Conservation (phyloP, 352 stramenopile species). For the Phytophthora tubulina region DNA sequence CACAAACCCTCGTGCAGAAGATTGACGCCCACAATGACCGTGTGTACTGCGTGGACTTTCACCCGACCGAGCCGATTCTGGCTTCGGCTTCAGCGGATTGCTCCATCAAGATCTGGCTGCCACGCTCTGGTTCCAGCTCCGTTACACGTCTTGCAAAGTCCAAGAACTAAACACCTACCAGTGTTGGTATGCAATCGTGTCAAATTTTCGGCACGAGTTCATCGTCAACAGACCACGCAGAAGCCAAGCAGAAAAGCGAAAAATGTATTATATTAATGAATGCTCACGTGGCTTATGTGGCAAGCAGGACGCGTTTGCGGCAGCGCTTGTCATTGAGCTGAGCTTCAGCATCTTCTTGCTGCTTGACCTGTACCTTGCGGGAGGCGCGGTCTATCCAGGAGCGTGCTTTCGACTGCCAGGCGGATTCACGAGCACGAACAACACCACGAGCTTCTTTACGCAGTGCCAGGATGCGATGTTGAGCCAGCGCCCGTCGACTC, state of each 20-base stretch:
- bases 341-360: conserved; percentile 89
- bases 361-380: conserved; percentile 92
- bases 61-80: conserved; percentile 86
- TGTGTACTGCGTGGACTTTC: conserved; percentile 92
- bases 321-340: conserved; percentile 79
- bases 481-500: conserved; percentile 72
- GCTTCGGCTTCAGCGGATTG: conserved; percentile 87
- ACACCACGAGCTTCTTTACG: conserved; percentile 83
- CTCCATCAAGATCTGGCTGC: conserved; percentile 90
- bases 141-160: conserved; percentile 63
- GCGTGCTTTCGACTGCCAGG: conserved; percentile 81
- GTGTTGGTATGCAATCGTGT: background rate
- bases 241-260: conserved; percentile 27
- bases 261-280: conserved; percentile 40
- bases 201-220: conserved; percentile 5
- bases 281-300: conserved; percentile 37
- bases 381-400: conserved; percentile 90
- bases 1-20: conserved; percentile 79
- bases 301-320: conserved; percentile 71
- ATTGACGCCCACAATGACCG: conserved; percentile 89
- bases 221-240: background rate
- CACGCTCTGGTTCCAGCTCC: conserved; percentile 53
- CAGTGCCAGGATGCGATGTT: conserved; percentile 79
- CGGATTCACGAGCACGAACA: conserved; percentile 75
- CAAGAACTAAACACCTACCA: conserved; percentile 53